Conservation (phyloP, 2,329 filamentous ascomycete genomes). For the Penicillium aurantiogriseum region DNA sequence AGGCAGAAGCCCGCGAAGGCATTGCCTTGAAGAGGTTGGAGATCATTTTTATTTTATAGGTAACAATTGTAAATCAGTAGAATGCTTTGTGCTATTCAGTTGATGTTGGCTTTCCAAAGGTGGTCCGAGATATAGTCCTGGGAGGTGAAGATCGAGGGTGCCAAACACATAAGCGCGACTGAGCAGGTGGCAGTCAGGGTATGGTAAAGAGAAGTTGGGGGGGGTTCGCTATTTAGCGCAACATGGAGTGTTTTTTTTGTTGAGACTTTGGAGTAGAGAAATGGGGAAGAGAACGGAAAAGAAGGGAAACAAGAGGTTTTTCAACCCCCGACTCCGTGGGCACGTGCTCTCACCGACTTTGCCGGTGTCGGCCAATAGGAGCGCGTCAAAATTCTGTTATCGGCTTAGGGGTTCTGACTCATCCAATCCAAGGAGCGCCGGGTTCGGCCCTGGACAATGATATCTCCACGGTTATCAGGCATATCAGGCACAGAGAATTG, state of each 20-base stretch:
- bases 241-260: conserved; percentile 25
- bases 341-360: conserved; percentile 34
- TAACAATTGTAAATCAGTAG: conserved; percentile 14
- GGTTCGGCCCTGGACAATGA: not conserved
- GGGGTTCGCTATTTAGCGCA: conserved; percentile 25
- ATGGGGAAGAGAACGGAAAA: conserved; percentile 12
- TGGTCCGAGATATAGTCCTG: conserved; percentile 73
- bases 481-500: not conserved
- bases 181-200: conserved; percentile 37
- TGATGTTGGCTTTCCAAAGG: conserved; percentile 67
- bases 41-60: conserved; percentile 49
- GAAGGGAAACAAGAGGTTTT: conserved; percentile 19
- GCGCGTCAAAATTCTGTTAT: conserved; percentile 17
- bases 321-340: conserved; percentile 19
- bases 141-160: conserved; percentile 80
- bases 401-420: conserved; percentile 12
- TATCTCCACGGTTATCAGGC: not conserved
- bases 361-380: conserved; percentile 27
- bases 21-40: conserved; percentile 55
- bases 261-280: conserved; percentile 13
- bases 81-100: conserved; percentile 33
- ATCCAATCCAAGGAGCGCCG: not conserved
- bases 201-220: conserved; percentile 16
- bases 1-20: conserved; percentile 48
- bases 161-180: conserved; percentile 79